Evolutionary conservation across 2,329 filamentous ascomycete species (phyloP).

Genomic region (Colletotrichum tanaceti): DNA sequence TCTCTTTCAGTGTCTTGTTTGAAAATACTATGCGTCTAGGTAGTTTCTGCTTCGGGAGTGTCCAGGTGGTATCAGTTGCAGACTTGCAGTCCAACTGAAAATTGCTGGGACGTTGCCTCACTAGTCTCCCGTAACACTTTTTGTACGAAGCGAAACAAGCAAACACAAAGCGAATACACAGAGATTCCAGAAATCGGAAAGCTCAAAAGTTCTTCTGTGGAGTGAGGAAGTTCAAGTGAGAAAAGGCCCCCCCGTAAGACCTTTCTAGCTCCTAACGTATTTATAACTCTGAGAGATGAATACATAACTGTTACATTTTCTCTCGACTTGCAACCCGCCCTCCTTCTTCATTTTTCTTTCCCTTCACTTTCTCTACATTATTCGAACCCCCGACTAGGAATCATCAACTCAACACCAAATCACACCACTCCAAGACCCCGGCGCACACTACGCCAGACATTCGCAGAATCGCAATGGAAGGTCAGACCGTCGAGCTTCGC

Average conservation of each 20-base stretch:
- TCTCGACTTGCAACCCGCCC: no score
- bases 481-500: background rate
- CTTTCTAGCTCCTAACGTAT: no score
- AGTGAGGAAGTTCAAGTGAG: no score
- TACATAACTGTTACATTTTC: no score
- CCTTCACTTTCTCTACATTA: no score
- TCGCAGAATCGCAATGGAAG: background rate
- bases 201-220: no score
- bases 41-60: background rate
- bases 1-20: no score
- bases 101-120: background rate
- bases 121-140: background rate
- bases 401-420: background rate
- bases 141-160: no score
- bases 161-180: background rate
- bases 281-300: no score
- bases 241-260: no score
- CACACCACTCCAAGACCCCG: background rate
- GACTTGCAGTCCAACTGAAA: background rate
- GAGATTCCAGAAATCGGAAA: accelerated
- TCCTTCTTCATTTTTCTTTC: no score
- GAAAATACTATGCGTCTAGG: no score
- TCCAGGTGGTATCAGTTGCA: background rate
- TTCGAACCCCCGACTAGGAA: background rate
- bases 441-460: background rate